phyloP scores from a whole-genome alignment of 805 yeast genomes.

The Wickerhamomyces ciferrii region DNA sequence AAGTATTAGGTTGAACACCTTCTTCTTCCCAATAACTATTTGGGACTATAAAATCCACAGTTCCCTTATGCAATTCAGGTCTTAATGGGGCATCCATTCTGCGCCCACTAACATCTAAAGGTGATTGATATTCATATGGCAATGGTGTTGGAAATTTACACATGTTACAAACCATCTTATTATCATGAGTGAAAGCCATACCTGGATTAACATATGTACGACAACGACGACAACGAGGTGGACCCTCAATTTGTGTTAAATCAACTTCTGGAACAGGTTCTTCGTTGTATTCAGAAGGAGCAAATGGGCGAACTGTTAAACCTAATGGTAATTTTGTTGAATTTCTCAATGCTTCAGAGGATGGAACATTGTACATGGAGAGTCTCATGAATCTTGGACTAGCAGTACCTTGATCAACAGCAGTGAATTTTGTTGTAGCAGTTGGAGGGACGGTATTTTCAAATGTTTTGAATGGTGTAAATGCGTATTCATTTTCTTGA shows the following conservation, averaged over 20 bases:
- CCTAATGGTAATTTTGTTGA: constrained; percentile 80
- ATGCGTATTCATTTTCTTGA: constrained; percentile 14
- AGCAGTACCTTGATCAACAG: constrained; percentile 80
- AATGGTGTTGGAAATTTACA: constrained; percentile 73
- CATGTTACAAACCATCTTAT: constrained; percentile 74
- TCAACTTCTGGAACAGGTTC: constrained; percentile 66
- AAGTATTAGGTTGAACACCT: constrained; percentile 34
- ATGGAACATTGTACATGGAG: constrained; percentile 81
- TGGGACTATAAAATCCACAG: constrained; percentile 82
- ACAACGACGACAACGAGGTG: constrained; percentile 89
- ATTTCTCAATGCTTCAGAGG: constrained; percentile 59
- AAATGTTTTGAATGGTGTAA: constrained; percentile 59
- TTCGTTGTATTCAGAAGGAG: constrained; percentile 44
- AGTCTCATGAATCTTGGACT: constrained; percentile 75
- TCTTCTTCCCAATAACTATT: constrained; percentile 54
- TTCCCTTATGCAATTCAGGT: constrained; percentile 79
- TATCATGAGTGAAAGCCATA: constrained; percentile 57
- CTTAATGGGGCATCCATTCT: constrained; percentile 58
- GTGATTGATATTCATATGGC: constrained; percentile 61
- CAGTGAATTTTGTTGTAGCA: constrained; percentile 57
- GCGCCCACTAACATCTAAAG: constrained; percentile 54
- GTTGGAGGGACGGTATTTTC: constrained; percentile 80
- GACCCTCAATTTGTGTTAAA: constrained; percentile 50
- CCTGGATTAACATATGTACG: constrained; percentile 85
- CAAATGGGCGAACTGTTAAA: constrained; percentile 79